Evolutionary conservation across 495 filamentous ascomycete species (phyloP).

Genomic region (Friedmanniomyces endolithicus): DNA sequence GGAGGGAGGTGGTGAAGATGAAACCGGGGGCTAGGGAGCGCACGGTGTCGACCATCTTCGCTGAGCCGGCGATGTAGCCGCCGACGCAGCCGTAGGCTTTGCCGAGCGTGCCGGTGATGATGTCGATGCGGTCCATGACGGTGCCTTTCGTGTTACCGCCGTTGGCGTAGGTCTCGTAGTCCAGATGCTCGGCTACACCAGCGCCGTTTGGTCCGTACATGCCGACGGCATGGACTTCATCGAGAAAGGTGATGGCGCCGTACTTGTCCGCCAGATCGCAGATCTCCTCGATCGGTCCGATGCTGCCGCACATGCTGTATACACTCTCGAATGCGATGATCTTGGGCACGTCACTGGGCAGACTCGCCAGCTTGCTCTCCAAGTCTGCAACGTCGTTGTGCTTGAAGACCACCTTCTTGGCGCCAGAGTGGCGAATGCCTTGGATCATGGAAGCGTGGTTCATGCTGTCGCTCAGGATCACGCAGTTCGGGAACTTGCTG

Average conservation of each 20-base stretch:
- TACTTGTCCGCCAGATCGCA: slow-evolving; percentile 96
- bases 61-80: slow-evolving; percentile 87
- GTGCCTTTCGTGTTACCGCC: slow-evolving; percentile 62
- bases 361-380: slow-evolving; percentile 76
- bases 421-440: slow-evolving; percentile 91
- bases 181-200: slow-evolving; percentile 92
- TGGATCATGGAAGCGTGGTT: slow-evolving; percentile 99
- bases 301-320: slow-evolving; percentile 97
- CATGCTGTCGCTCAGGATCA: slow-evolving; percentile 85
- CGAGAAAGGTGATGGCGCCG: slow-evolving; percentile 90
- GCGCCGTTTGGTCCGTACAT: slow-evolving; percentile 98
- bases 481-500: slow-evolving; percentile 89
- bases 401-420: slow-evolving; percentile 95
- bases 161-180: slow-evolving; percentile 77
- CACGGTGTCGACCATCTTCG: slow-evolving; percentile 84
- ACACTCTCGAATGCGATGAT: slow-evolving; percentile 98
- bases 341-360: slow-evolving; percentile 76
- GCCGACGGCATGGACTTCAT: slow-evolving; percentile 96
- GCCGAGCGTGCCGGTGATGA: slow-evolving; percentile 92
- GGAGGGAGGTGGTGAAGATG: slow-evolving; percentile 96
- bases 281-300: slow-evolving; percentile 89
- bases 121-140: slow-evolving; percentile 89
- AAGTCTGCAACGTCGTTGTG: slow-evolving; percentile 89
- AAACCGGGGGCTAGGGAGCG: slow-evolving; percentile 93
- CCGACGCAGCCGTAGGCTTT: slow-evolving; percentile 98